phyloP scores from a whole-genome alignment of 1,284 basidiomycete genomes.

The Microbotryum scabiosae region DNA sequence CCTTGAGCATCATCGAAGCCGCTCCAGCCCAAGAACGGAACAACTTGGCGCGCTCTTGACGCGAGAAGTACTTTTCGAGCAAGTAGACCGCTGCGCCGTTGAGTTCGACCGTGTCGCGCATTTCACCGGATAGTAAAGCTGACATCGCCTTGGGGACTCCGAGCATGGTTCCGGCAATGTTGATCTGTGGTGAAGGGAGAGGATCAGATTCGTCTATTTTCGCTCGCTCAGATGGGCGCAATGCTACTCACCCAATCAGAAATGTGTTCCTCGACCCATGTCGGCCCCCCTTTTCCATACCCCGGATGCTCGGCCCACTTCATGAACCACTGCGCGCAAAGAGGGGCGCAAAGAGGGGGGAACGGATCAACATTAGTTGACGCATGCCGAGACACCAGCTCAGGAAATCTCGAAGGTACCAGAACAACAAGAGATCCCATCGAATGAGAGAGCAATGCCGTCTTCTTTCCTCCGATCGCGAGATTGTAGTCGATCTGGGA shows the following conservation, averaged over 20 bases:
- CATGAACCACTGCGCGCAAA: slow-evolving; percentile 17
- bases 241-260: slow-evolving; percentile 38
- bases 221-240: too few relatives aligned
- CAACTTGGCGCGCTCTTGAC: slow-evolving; percentile 77
- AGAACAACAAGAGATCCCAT: slow-evolving; percentile 38
- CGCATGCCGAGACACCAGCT: background rate
- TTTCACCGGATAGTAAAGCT: slow-evolving; percentile 85
- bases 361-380: background rate
- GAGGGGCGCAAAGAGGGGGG: too few relatives aligned
- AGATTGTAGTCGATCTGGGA: slow-evolving; percentile 72
- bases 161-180: slow-evolving; percentile 80
- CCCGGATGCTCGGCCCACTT: slow-evolving; percentile 87
- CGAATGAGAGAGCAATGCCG: slow-evolving; percentile 73
- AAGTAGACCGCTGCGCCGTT: slow-evolving; percentile 48
- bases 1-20: slow-evolving; percentile 31
- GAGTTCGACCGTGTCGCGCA: slow-evolving; percentile 54
- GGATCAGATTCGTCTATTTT: too few relatives aligned
- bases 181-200: slow-evolving; percentile 42
- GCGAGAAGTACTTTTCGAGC: slow-evolving; percentile 69
- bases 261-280: slow-evolving; percentile 77
- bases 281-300: slow-evolving; percentile 73
- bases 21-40: slow-evolving; percentile 95
- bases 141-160: slow-evolving; percentile 80
- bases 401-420: slow-evolving; percentile 5
- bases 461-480: slow-evolving; percentile 64